Evolutionary conservation across 352 stramenopile species (phyloP).

Genomic region (Peronospora destructor): DNA sequence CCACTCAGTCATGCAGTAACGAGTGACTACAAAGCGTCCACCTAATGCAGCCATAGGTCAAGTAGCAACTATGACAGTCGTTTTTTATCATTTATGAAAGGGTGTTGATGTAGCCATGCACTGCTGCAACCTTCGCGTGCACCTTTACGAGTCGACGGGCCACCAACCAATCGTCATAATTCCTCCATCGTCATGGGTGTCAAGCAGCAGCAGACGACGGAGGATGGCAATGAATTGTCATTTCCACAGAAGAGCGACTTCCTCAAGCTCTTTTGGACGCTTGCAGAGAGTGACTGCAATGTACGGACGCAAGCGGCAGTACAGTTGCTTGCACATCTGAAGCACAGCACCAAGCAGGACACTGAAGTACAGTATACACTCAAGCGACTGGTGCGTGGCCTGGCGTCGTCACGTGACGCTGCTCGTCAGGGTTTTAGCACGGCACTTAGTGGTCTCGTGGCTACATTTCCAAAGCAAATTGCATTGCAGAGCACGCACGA

Average conservation of each 20-base stretch:
- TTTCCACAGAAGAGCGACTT: conserved; percentile 51
- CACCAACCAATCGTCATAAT: conserved; percentile 30
- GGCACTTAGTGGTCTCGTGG: conserved; percentile 65
- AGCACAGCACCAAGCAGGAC: conserved; percentile 26
- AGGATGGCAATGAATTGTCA: conserved; percentile 7
- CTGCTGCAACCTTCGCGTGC: conserved; percentile 15
- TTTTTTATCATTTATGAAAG: conserved; percentile 6
- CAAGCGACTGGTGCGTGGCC: conserved; percentile 85
- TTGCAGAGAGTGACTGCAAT: conserved; percentile 65
- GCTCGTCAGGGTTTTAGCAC: conserved; percentile 87
- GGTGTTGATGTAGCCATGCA: conserved; percentile 10
- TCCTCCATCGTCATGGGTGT: conserved; percentile 28
- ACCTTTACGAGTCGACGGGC: not conserved
- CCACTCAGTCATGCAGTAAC: too few relatives aligned
- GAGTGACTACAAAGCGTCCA: not conserved
- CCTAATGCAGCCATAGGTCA: conserved; percentile 3
- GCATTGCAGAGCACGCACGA: conserved; percentile 46
- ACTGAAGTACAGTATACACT: conserved; percentile 84
- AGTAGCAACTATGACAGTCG: too few relatives aligned
- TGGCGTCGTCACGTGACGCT: conserved; percentile 84
- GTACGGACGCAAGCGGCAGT: conserved; percentile 54
- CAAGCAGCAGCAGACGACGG: conserved; percentile 26
- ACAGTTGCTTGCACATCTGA: conserved; percentile 47
- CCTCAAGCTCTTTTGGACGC: conserved; percentile 85
- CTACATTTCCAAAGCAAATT: conserved; percentile 37